Evolutionary conservation across 768 basidiomycete genomes (phyloP), one percentile per base, ranked within the genome.

Genomic region (Lentinus tigrinus): DNA sequence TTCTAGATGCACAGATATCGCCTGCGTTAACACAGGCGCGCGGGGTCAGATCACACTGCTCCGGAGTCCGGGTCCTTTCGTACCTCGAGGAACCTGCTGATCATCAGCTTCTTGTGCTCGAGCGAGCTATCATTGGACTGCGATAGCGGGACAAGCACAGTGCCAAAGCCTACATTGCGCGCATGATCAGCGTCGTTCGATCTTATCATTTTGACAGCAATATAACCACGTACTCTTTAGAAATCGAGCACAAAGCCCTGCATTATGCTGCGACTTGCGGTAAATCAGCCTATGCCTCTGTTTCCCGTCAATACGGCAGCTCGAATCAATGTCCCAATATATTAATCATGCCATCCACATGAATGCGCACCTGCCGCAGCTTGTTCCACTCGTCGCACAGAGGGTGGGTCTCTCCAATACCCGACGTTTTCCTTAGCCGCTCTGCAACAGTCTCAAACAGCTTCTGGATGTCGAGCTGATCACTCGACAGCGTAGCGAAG

Each of bases 1-100:
- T 28, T 69, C 64, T 39, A 67, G 60, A 27, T 69, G 68, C 13
- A 63, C 52, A 9, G 68, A 62, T 10, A 67, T 65, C 6, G 66
- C 55, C 67, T 69, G 42, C 3, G n/a, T 5, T 8, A 28, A 23
- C 24, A 47, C 43, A 13, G 19, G 26, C 13, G 24, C n/a, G n/a
- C n/a, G 16, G 9, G 8, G 13, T 23, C 34, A 3, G 14, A n/a
- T 17, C 3, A 37, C n/a, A 11, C 31, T 31, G 7, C 3, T 31
- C 31, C 31, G 31, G 3, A 31, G 31, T 7, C 31, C 31, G n/a
- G n/a, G 37, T 9, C 13, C 21, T 7, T 14, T 21, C 52, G 8
- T 48, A 65, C 67, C 63, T 69, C 68, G 27, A 67, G 37, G 56
- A 69, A 69, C 47, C 65, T 67, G 48, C 54, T 61, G 39, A 69